These are phyloP conservation scores for Geotrichum candidum DNA, from an alignment of 1,139 yeast species.

Conservation along the genomic window DNA sequence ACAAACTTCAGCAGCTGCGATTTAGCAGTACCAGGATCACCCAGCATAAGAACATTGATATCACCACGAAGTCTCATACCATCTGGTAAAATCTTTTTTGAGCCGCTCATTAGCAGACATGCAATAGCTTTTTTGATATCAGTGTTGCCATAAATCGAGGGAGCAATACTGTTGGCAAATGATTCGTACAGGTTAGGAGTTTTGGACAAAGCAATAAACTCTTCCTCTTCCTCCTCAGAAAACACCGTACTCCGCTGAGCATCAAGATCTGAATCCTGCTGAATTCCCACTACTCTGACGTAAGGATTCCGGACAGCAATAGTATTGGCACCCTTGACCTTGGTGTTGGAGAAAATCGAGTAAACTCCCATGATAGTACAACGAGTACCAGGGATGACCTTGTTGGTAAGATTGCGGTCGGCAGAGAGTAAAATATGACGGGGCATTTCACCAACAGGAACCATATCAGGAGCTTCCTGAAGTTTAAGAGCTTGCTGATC, in stretches of 20 bases:
- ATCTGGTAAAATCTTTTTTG: constrained; percentile 86
- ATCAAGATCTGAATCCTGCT: constrained; percentile 72
- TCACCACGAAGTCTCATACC: constrained; percentile 97
- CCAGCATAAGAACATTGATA: constrained; percentile 82
- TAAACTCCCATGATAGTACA: constrained; percentile 90
- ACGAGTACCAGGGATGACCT: constrained; percentile 90
- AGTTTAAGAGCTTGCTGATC: constrained; percentile 92
- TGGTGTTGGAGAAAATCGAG: constrained; percentile 72
- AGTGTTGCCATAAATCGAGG: constrained; percentile 87
- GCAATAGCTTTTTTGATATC: constrained; percentile 93
- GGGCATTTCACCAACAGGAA: constrained; percentile 98
- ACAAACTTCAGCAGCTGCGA: constrained; percentile 92
- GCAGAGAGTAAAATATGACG: constrained; percentile 84
- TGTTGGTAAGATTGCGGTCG: constrained; percentile 84
- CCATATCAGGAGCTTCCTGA: constrained; percentile 96
- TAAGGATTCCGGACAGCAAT: constrained; percentile 95
- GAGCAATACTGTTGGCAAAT: constrained; percentile 88
- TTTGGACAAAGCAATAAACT: constrained; percentile 73
- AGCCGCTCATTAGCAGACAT: constrained; percentile 90
- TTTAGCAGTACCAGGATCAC: constrained; percentile 99
- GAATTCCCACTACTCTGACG: constrained; percentile 78
- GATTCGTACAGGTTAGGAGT: constrained; percentile 77
- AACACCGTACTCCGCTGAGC: constrained; percentile 53
- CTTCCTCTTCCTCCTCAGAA: constrained; percentile 90
- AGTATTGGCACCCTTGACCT: constrained; percentile 48